Base-by-base conservation (phyloP, 78 protist species). In the Dictyostelium firmibasis region DNA sequence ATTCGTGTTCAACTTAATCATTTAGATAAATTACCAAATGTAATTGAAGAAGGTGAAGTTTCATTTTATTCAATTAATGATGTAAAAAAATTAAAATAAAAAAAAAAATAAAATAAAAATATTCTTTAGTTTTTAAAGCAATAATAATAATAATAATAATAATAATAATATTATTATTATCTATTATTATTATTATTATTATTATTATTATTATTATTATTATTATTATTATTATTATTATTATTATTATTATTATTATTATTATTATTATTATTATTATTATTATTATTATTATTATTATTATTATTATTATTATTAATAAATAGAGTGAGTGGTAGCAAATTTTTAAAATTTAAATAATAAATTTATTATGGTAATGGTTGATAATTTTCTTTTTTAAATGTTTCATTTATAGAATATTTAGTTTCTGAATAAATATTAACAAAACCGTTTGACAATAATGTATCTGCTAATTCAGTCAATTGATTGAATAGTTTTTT, bases 341-440 rank as follows among this genome's bases (percentile, higher is more conserved):
- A n/a, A n/a, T n/a, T n/a, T 41, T 41, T 41, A 41, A 41, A 41
- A 47, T 47, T 47, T 47, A 47, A n/a, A n/a, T n/a, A n/a, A n/a
- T 23, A 9, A 9, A 6, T 83, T 83, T 62, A 41, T 85, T 44
- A 77, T 85, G 16, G n/a, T 57, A 44, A 44, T 85, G 69, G 83
- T 31, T 29, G 23, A 25, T 79, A 31, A 57, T 27, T 20, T 20
- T 87, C 86, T 78, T 87, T 87, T 36, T 78, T 27, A 25, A 87
- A 87, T 27, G 69, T 11, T 41, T 38, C 57, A 62, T 81, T 83
- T 31, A 89, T 38, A 2, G 72, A 11, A 18, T 81, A 76, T 70
- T 81, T 89, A 20, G 75, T 81, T 25, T 89, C 94, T 31, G 86
- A 70, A 47, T 89, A 89, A 14, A 89, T 89, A 81, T 89, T 81